Conservation (phyloP, 2,329 filamentous ascomycete species). For the Claviceps fusiformis region DNA sequence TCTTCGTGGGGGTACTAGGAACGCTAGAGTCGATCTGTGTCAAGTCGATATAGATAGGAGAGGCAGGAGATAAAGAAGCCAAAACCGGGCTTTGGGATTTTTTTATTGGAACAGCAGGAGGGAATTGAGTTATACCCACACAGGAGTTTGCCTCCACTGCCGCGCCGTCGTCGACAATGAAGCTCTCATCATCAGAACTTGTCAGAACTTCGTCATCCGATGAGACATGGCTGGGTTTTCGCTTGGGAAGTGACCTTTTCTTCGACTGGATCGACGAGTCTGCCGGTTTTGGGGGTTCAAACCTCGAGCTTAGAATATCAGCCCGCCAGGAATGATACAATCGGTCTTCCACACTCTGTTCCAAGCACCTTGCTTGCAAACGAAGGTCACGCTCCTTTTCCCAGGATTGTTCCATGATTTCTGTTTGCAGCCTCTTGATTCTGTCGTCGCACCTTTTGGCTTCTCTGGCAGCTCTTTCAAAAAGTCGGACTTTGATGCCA, state of each 20-base stretch:
- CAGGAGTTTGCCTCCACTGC: neutral
- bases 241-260: slow-evolving; percentile 2
- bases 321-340: slow-evolving; percentile 39
- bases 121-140: neutral
- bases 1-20: slow-evolving; percentile 6
- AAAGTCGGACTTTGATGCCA: slow-evolving; percentile 21
- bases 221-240: slow-evolving; percentile 20
- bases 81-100: slow-evolving; percentile 4
- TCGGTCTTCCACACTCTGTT: slow-evolving; percentile 50
- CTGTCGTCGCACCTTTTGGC: slow-evolving; percentile 33
- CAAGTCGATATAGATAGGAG: slow-evolving; percentile 16
- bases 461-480: slow-evolving; percentile 28
- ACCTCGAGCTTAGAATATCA: slow-evolving; percentile 27
- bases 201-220: slow-evolving; percentile 29
- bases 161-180: slow-evolving; percentile 27
- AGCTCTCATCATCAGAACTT: slow-evolving; percentile 35
- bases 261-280: slow-evolving; percentile 17
- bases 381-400: slow-evolving; percentile 35
- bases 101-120: neutral
- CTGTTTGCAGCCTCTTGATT: slow-evolving; percentile 38
- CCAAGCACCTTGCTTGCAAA: slow-evolving; percentile 43
- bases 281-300: slow-evolving; percentile 25
- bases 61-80: slow-evolving; percentile 4
- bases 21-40: slow-evolving; percentile 12
- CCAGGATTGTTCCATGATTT: slow-evolving; percentile 42